Evolutionary conservation across 768 basidiomycete genomes (phyloP), one percentile per base, ranked within the genome.

Genomic region (Leccinum aurantiacum): DNA sequence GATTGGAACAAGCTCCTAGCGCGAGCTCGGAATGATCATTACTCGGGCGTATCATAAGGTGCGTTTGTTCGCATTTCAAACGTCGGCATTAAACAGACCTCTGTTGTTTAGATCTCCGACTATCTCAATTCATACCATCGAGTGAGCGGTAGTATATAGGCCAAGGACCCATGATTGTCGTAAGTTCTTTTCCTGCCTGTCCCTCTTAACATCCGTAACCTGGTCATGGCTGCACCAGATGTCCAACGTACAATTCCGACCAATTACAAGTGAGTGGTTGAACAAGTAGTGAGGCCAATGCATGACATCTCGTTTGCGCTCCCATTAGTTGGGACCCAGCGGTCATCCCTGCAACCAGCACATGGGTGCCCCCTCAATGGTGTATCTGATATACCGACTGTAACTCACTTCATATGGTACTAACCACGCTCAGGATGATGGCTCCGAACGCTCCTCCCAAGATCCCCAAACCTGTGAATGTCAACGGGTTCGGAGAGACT

Each of bases 291-390:
- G 7, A 24, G 1, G 19, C 35, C 31, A 2, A 6, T 11, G 15
- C 15, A 14, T 17, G 9, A 53, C 37, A 46, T 64, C 53, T 60
- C 44, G 63, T 56, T 24, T 14, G 25, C 14, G 10, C 7, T 9
- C 22, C 3, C 53, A 11, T 14, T 19, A 71, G 69, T 24, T 71
- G 69, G 69, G 65, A 71, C 56, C 67, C 61, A 19, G 61, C 68
- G 19, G 62, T 54, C 13, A 58, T 69, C 29, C 70, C 70, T 49
- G 59, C 61, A 25, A 55, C 7, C 15, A 71, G 70, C 11, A 71
- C 64, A 53, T 71, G 70, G 70, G 57, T 66, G 4, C 70, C 70
- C 8, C 70, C 70, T 37, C 62, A 56, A n/a, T 71, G 70, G 70
- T 66, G 14, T 8, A 61, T 63, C 19, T 6, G 5, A 46, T 38